Evolutionary conservation across 2,329 filamentous ascomycete species (phyloP).

Genomic region (Cadophora gregata): DNA sequence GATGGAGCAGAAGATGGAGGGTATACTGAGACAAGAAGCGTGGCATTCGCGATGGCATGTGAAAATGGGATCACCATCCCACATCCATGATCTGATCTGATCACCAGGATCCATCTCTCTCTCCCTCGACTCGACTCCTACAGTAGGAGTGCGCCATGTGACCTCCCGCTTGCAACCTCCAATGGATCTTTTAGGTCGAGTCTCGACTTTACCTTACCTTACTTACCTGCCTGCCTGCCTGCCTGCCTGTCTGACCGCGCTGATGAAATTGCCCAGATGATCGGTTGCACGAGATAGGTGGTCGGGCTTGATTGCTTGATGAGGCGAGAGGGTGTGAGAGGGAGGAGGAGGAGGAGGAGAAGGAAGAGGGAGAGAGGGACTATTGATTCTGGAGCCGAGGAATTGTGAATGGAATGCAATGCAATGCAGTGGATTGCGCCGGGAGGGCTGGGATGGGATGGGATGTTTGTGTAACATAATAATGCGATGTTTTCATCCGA

Average conservation of each 20-base stretch:
- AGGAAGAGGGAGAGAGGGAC: neutral
- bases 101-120: neutral
- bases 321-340: neutral
- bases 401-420: neutral
- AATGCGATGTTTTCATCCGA: neutral
- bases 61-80: neutral
- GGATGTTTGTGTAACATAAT: neutral
- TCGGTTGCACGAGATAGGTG: slow-evolving; percentile 9
- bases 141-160: slow-evolving; percentile 8
- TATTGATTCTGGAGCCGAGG: neutral
- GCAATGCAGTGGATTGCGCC: too few species aligned
- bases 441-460: neutral
- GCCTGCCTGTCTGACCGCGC: too few species aligned
- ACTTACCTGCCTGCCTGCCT: too few species aligned
- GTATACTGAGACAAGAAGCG: neutral
- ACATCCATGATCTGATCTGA: neutral
- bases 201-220: too few species aligned
- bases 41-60: slow-evolving; percentile 4
- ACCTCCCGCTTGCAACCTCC: neutral
- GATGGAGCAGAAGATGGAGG: neutral
- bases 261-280: slow-evolving; percentile 2
- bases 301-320: neutral
- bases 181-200: neutral
- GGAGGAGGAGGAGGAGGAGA: neutral
- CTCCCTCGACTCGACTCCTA: too few species aligned